These are phyloP conservation scores for Exophiala lecanii-corni DNA, from an alignment of 2,329 filamentous ascomycete species.

Conservation along the genomic window DNA sequence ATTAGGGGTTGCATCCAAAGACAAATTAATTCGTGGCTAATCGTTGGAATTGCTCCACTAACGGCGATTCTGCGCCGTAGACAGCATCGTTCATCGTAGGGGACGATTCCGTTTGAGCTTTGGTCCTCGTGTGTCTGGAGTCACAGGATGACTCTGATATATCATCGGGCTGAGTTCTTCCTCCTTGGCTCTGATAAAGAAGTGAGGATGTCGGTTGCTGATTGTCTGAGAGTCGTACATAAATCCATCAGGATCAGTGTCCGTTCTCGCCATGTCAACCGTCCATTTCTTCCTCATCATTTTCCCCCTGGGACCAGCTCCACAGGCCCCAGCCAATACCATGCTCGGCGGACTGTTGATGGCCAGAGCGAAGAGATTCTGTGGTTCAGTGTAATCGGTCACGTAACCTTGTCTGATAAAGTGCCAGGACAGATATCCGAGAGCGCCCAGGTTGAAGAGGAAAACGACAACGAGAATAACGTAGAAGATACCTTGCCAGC, in stretches of 20 bases:
- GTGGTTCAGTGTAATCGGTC: constrained; percentile 73
- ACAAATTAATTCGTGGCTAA: neutral
- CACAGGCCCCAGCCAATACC: neutral
- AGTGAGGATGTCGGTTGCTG: neutral
- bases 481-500: constrained; percentile 65
- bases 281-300: neutral
- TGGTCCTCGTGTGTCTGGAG: neutral
- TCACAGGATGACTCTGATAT: neutral
- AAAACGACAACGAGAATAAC: constrained; percentile 62
- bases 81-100: constrained; percentile 1
- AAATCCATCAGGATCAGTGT: neutral
- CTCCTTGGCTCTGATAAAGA: constrained; percentile 1
- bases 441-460: constrained; percentile 60
- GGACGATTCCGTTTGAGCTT: neutral
- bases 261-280: neutral
- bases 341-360: constrained; percentile 47
- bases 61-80: neutral
- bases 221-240: neutral
- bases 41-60: constrained; percentile 1
- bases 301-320: neutral
- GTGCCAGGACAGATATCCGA: constrained; percentile 58
- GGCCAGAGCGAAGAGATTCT: constrained; percentile 68
- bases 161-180: constrained; percentile 4
- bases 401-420: constrained; percentile 54
- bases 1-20: too few species aligned